These are phyloP conservation scores for Blastobotrys americana DNA, from an alignment of 805 yeast species.

Conservation along the genomic window DNA sequence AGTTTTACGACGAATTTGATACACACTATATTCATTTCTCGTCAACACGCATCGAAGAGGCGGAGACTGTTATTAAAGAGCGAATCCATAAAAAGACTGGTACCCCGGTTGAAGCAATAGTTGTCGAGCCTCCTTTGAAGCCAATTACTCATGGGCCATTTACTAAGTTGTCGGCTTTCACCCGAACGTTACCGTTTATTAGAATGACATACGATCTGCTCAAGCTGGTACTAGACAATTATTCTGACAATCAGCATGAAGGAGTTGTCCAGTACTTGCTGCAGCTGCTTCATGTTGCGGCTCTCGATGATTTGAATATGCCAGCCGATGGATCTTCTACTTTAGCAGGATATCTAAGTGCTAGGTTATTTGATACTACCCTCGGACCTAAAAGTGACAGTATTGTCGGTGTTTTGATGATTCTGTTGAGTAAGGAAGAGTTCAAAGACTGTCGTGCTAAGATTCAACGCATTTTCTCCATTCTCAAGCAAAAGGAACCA, in stretches of 20 bases:
- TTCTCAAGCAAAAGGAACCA: slow-evolving; percentile 16
- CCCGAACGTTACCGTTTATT: slow-evolving; percentile 24
- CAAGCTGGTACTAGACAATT: slow-evolving; percentile 17
- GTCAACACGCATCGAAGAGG: slow-evolving; percentile 76
- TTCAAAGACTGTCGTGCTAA: slow-evolving; percentile 10
- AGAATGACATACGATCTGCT: slow-evolving; percentile 17
- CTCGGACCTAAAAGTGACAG: background rate
- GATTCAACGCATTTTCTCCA: slow-evolving; percentile 13
- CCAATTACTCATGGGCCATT: slow-evolving; percentile 28
- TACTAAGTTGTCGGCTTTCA: slow-evolving; percentile 24
- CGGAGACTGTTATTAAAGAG: slow-evolving; percentile 55
- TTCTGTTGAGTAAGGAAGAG: slow-evolving; percentile 9
- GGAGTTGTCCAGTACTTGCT: slow-evolving; percentile 50
- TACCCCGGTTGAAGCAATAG: slow-evolving; percentile 41
- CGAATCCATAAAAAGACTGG: slow-evolving; percentile 34
- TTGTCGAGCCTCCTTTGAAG: slow-evolving; percentile 46
- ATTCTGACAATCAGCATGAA: slow-evolving; percentile 42
- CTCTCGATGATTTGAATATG: slow-evolving; percentile 35
- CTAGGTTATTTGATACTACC: slow-evolving; percentile 1
- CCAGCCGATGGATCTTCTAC: background rate
- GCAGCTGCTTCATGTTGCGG: slow-evolving; percentile 63
- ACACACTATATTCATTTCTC: slow-evolving; percentile 78
- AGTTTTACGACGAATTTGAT: slow-evolving; percentile 50
- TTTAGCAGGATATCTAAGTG: slow-evolving; percentile 7
- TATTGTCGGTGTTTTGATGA: slow-evolving; percentile 7